Percentiles rank a stretch among this genome's conserved stretches.
phyloP scores from a whole-genome alignment of 83 land plant genomes.

The Diphasiastrum complanatum region DNA sequence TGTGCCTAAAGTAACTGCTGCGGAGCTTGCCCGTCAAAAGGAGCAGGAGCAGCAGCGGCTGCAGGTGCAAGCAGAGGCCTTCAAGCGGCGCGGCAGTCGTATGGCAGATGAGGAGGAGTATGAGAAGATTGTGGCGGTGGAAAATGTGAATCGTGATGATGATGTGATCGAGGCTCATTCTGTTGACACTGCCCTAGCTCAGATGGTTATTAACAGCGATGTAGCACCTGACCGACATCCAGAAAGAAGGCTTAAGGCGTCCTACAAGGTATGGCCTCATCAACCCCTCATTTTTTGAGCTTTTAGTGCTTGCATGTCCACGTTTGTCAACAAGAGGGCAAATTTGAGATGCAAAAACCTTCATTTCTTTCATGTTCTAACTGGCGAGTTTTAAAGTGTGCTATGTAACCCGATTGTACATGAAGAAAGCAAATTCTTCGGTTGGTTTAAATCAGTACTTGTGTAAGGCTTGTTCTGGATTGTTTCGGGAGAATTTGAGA shows the following conservation, averaged over 20 bases:
- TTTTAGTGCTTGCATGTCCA: too few relatives aligned
- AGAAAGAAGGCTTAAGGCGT: slow-evolving; percentile 79
- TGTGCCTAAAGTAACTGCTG: slow-evolving; percentile 87
- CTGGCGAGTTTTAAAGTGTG: too few relatives aligned
- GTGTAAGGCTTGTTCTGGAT: too few relatives aligned
- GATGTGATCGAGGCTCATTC: slow-evolving; percentile 68
- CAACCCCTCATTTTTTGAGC: too few relatives aligned
- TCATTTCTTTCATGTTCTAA: too few relatives aligned
- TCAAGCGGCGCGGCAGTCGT: slow-evolving; percentile 51
- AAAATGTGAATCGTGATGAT: slow-evolving; percentile 78
- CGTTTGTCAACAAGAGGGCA: too few relatives aligned
- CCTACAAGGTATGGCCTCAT: slow-evolving; percentile 87
- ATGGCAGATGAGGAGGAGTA: slow-evolving; percentile 81
- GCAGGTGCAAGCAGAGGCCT: slow-evolving; percentile 42
- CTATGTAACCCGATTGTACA: too few relatives aligned
- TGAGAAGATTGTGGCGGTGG: slow-evolving; percentile 63
- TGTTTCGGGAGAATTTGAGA: too few relatives aligned
- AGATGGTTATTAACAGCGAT: slow-evolving; percentile 41
- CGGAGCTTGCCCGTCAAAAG: slow-evolving; percentile 46
- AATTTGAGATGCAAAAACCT: too few relatives aligned
- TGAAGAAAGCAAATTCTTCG: too few relatives aligned
- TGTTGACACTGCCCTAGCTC: slow-evolving; percentile 74
- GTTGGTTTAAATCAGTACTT: too few relatives aligned
- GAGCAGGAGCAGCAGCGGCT: slow-evolving; percentile 65
- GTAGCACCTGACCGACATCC: slow-evolving; percentile 80